Conservation (phyloP, 148 eudicot species). For the Rhododendron ovatum region DNA sequence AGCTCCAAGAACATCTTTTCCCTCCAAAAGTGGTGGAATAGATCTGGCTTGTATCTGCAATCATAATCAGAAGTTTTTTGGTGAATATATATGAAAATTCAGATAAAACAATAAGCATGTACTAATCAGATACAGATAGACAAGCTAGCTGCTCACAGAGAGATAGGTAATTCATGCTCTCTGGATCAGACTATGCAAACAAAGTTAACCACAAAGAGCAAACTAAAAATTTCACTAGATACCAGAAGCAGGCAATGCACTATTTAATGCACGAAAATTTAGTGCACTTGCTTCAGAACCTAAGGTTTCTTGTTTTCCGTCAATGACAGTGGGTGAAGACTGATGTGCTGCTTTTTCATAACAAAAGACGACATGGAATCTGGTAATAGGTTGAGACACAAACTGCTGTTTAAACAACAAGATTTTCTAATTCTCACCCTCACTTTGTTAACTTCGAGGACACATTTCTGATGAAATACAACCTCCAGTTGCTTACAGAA, state of each 20-base stretch:
- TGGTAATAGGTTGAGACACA: not conserved
- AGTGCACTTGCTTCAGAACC: not conserved
- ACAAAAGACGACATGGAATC: not conserved
- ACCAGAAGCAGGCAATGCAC: not conserved
- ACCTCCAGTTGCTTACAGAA: not conserved
- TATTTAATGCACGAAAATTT: not conserved
- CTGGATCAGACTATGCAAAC: not conserved
- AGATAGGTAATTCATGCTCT: not conserved
- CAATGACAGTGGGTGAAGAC: not conserved
- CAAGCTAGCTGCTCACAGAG: not conserved
- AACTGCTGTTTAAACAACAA: not conserved
- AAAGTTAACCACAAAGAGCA: not conserved
- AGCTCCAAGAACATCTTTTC: conserved; percentile 96
- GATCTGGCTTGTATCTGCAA: conserved; percentile 85
- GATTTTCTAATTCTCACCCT: not conserved
- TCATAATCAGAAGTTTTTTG: not conserved
- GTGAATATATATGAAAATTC: not conserved
- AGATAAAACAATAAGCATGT: not conserved
- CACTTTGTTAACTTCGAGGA: not conserved
- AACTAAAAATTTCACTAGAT: not conserved
- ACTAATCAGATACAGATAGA: not conserved
- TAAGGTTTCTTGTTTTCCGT: not conserved
- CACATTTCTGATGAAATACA: not conserved
- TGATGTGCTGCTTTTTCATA: not conserved
- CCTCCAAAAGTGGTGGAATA: conserved; percentile 82